phyloP scores from a whole-genome alignment of 2,329 filamentous ascomycete species.

The Didymellaceae sp. region DNA sequence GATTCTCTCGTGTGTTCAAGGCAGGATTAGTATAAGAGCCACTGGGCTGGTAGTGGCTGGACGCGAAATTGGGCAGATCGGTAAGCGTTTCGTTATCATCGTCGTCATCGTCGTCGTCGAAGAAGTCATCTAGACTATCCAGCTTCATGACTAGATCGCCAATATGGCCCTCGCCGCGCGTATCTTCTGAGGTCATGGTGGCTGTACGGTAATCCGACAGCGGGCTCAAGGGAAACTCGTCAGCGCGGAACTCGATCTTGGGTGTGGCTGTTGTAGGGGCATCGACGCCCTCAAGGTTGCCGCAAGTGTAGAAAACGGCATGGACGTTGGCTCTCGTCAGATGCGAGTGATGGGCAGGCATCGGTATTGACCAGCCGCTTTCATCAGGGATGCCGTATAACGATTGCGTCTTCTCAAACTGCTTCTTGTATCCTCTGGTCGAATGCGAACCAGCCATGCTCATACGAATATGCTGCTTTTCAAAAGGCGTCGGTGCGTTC shows the following conservation, averaged over 20 bases:
- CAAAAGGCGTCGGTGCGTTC: slow-evolving; percentile 76
- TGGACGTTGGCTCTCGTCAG: slow-evolving; percentile 91
- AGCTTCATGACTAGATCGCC: slow-evolving; percentile 76
- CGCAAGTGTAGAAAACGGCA: slow-evolving; percentile 93
- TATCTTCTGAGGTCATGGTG: slow-evolving; percentile 92
- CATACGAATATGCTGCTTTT: slow-evolving; percentile 94
- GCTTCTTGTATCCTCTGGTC: slow-evolving; percentile 79
- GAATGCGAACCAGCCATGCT: slow-evolving; percentile 94
- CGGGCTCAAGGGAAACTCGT: slow-evolving; percentile 80
- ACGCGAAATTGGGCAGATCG: slow-evolving; percentile 42
- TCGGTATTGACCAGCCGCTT: slow-evolving; percentile 93
- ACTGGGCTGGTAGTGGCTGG: slow-evolving; percentile 38
- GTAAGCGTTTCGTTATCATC: slow-evolving; percentile 47
- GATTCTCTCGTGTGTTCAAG: slow-evolving; percentile 68
- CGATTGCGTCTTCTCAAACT: slow-evolving; percentile 93
- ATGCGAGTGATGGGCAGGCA: slow-evolving; percentile 87
- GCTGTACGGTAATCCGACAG: slow-evolving; percentile 77
- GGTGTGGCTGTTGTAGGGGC: slow-evolving; percentile 73
- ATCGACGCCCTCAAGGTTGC: slow-evolving; percentile 53
- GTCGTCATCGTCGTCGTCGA: slow-evolving; percentile 54
- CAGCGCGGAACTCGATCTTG: slow-evolving; percentile 89
- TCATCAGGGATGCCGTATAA: slow-evolving; percentile 96
- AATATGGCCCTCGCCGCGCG: slow-evolving; percentile 72
- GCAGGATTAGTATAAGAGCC: slow-evolving; percentile 34
- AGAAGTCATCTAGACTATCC: slow-evolving; percentile 63